Conservation (phyloP, 2,329 filamentous ascomycete species). For the Diaporthe citriasiana region DNA sequence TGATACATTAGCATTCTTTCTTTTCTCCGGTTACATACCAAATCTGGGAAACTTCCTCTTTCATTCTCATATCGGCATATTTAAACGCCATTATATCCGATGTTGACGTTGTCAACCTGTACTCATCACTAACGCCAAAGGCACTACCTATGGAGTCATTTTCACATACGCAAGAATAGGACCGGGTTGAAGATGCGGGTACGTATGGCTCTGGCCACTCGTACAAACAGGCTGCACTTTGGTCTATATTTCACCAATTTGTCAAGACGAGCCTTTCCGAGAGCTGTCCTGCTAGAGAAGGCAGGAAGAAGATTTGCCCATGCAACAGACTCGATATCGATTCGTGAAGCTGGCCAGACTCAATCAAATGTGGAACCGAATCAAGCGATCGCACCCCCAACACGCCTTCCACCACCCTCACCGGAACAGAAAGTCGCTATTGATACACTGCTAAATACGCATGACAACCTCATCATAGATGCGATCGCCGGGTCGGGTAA, state of each 20-base stretch:
- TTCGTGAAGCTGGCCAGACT: background rate
- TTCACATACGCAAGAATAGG: too few species aligned
- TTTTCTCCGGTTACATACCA: background rate
- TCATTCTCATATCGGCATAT: too few species aligned
- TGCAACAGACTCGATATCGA: background rate
- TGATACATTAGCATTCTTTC: background rate
- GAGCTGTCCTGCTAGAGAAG: background rate
- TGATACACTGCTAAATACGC: slow-evolving; percentile 24
- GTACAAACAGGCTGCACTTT: background rate
- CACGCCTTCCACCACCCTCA: slow-evolving; percentile 33
- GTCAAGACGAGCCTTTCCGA: background rate
- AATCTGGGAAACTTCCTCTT: background rate
- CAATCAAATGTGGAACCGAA: background rate
- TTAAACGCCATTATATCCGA: too few species aligned
- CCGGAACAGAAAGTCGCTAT: slow-evolving; percentile 39
- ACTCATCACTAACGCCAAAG: background rate
- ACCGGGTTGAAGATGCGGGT: background rate
- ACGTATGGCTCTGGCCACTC: background rate
- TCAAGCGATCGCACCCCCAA: background rate
- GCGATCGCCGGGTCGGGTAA: slow-evolving; percentile 40
- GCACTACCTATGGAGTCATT: background rate
- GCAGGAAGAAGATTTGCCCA: background rate
- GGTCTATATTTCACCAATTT: background rate
- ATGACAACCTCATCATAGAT: slow-evolving; percentile 38
- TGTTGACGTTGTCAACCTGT: too few species aligned